A percentile compares a stretch with the other conserved stretches of the same genome.
Evolutionary conservation across 305 asterid genomes (phyloP).

Genomic region (Fraxinus nigra): DNA sequence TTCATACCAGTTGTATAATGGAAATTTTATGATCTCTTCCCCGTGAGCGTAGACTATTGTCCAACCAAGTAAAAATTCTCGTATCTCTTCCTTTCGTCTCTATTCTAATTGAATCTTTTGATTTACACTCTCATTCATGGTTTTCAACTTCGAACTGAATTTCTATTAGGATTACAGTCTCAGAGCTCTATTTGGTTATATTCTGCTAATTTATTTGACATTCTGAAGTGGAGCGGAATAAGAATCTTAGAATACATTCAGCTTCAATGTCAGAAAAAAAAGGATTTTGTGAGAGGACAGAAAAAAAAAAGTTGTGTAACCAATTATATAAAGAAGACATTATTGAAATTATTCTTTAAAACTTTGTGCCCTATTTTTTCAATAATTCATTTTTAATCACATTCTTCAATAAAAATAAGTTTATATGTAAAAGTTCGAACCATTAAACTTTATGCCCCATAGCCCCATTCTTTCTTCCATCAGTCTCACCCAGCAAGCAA

Average conservation of each 20-base stretch:
- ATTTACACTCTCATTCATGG: neutral
- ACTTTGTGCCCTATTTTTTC: too few relatives aligned
- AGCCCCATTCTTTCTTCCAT: neutral
- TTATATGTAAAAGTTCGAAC: too few relatives aligned
- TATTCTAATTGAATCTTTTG: neutral
- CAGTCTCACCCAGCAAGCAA: neutral
- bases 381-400: too few relatives aligned
- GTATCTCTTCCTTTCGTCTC: neutral
- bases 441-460: neutral
- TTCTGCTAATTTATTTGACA: neutral
- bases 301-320: too few relatives aligned
- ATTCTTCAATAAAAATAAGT: too few relatives aligned
- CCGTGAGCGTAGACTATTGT: neutral
- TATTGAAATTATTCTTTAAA: too few relatives aligned
- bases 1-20: neutral
- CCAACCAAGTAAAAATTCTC: neutral
- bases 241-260: neutral
- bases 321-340: too few relatives aligned
- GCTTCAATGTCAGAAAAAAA: neutral
- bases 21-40: neutral
- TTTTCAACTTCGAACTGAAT: neutral
- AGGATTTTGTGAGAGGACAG: too few relatives aligned
- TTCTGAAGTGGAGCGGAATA: neutral
- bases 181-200: too few relatives aligned
- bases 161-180: neutral